Evolutionary conservation across 2,329 filamentous ascomycete genomes (phyloP), one percentile per base, ranked within the genome.

Genomic region (Botrytis squamosa): DNA sequence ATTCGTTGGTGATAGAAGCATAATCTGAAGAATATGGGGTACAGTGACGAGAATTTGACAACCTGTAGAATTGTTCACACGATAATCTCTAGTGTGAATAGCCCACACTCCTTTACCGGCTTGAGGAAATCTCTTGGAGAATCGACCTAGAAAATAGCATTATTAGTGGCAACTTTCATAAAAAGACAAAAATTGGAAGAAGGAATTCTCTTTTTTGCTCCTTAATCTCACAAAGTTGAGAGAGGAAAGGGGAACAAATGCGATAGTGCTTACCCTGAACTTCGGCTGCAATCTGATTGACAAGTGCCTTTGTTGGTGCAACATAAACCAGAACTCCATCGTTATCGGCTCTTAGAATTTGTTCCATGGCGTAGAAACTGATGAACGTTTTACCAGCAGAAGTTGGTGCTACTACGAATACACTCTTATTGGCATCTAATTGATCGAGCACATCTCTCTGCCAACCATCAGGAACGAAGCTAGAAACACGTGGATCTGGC

Each of bases 381-480:
- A 95, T 95, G 81, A 95, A 95, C 0, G 92, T 95, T 81, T 95
- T 95, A 76, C 93, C 93, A 0, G 93, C 90, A 38, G 90, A 93
- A 0, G 92, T 95, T 0, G 92, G 92, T 0, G 92, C 92, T 14
- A 95, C 89, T 0, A 94, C 91, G 74, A 95, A 90, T 0, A 93
- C 83, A 77, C 91, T 93, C 76, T 90, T 88, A 71, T 92, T 85
- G 0, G 85, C 86, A 80, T 95, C 92, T 55, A 95, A 90, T 57
- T 89, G 88, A 75, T 95, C 91, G 0, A 95, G 85, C 0, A 95
- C 92, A 55, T 88, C 85, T 72, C 91, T 84, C 81, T 95, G 92
- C 93, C 92, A 95, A 4, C 87, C 88, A 83, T 95, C 92, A 1
- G 93, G 92, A 7, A 90, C 83, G 79, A 95, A 95, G 2, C 86